These are phyloP conservation scores for Pyricularia sp. DNA, from an alignment of 2,329 filamentous ascomycete species.

Conservation along the genomic window DNA sequence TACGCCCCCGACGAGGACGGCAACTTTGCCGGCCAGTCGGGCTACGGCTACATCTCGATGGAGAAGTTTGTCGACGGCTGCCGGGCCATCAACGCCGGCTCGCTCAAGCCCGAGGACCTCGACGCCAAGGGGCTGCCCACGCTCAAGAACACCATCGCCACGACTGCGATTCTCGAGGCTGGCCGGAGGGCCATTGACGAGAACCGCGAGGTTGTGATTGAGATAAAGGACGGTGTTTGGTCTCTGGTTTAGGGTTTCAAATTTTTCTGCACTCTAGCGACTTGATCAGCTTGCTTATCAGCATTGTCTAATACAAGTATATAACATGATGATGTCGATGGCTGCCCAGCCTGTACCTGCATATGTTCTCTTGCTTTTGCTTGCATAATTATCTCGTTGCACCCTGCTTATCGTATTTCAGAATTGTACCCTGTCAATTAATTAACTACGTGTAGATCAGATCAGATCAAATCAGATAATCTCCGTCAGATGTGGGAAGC, in stretches of 20 bases:
- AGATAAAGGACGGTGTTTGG: slow-evolving; percentile 57
- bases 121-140: slow-evolving; percentile 78
- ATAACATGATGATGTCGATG: not conserved
- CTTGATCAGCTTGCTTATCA: not conserved
- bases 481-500: too few species aligned
- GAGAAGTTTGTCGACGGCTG: slow-evolving; percentile 94
- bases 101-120: slow-evolving; percentile 62
- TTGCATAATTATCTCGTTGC: not conserved
- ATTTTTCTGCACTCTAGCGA: not conserved
- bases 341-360: not conserved
- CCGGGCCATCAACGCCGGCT: slow-evolving; percentile 65
- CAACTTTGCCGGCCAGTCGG: slow-evolving; percentile 84
- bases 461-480: too few species aligned
- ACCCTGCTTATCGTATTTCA: too few species aligned
- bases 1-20: slow-evolving; percentile 92
- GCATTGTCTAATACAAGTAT: not conserved
- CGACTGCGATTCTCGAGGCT: slow-evolving; percentile 84
- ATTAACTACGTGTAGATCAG: too few species aligned
- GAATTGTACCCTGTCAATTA: too few species aligned
- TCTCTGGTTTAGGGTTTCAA: slow-evolving; percentile 40
- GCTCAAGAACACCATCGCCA: slow-evolving; percentile 79
- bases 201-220: slow-evolving; percentile 66
- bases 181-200: slow-evolving; percentile 80
- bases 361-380: not conserved
- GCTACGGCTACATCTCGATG: slow-evolving; percentile 89